A percentile compares a stretch with the other conserved stretches of the same genome.
phyloP scores from a whole-genome alignment of 2,329 filamentous ascomycete species.

The Lachnellula cervina region DNA sequence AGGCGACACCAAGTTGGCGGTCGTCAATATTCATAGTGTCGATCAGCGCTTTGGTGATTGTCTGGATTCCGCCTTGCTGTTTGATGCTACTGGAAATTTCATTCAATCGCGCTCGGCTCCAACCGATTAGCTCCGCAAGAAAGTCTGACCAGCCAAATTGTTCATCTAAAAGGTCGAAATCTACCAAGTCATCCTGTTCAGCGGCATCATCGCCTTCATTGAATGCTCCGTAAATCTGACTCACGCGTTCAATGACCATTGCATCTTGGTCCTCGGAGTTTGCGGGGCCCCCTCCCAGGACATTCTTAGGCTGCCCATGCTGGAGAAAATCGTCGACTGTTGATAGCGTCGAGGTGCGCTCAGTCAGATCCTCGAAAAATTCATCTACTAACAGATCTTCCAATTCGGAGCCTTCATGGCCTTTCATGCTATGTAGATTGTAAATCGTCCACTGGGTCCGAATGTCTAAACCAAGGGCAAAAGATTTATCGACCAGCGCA shows the following conservation, averaged over 20 bases:
- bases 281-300: slow-evolving; percentile 25
- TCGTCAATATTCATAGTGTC: slow-evolving; percentile 29
- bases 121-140: slow-evolving; percentile 39
- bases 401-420: slow-evolving; percentile 34
- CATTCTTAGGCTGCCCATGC: slow-evolving; percentile 31
- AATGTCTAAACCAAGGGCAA: slow-evolving; percentile 46
- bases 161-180: slow-evolving; percentile 39
- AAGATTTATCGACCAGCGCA: slow-evolving; percentile 37
- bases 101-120: slow-evolving; percentile 39
- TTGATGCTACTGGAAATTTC: slow-evolving; percentile 42
- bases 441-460: slow-evolving; percentile 50
- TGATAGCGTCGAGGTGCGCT: slow-evolving; percentile 23
- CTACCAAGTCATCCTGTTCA: slow-evolving; percentile 28
- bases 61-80: slow-evolving; percentile 37
- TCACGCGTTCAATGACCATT: slow-evolving; percentile 35
- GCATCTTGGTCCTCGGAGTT: slow-evolving; percentile 26
- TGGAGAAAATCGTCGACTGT: slow-evolving; percentile 33
- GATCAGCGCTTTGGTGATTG: slow-evolving; percentile 32
- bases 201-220: slow-evolving; percentile 29
- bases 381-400: slow-evolving; percentile 34
- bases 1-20: slow-evolving; percentile 19
- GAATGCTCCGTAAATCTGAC: slow-evolving; percentile 35
- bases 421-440: slow-evolving; percentile 33
- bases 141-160: slow-evolving; percentile 48
- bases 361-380: slow-evolving; percentile 35